Evolutionary conservation across 768 basidiomycete species (phyloP), one percentile per base, ranked within the genome.

Genomic region (Auricularia heimuer): DNA sequence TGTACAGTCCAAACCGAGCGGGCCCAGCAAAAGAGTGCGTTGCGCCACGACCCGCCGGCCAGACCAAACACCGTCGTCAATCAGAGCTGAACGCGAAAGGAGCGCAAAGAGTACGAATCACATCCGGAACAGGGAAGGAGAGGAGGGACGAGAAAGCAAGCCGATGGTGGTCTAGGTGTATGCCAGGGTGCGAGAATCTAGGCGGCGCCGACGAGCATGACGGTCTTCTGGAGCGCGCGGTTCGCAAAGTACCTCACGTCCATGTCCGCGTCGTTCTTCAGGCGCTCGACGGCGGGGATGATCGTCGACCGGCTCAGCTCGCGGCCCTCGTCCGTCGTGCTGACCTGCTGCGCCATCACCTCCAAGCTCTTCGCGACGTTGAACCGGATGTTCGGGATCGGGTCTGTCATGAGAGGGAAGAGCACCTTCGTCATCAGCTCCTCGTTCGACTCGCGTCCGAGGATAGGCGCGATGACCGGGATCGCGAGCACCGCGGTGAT

Each of bases 401-500:
- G 86, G 73, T 99, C 97, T 62, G 81, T 80, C 16, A 91, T 87
- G 56, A 99, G 85, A 65, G 86, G 82, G 65, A 96, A 77, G 62
- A 98, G 83, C 45, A 90, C 88, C 29, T 87, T 86, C 67, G 98
- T 85, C 70, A 98, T 89, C 63, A 91, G 89, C 61, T 88, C 82
- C 37, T 85, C 85, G 69, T 98, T 83, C 69, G 93, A 92, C 61
- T 93, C 86, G 67, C 92, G 75, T 68, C 83, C 90, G 70, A 99
- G 80, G 14, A 92, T 90, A 0, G 97, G 92, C 6, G 92, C 86
- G 71, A 99, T 96, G n/a, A 98, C 96, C 71, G 93, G 95, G 72
- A 99, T 95, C 37, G 96, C 96, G 75, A 98, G 94, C 54, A 98
- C 93, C 16, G 97, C 98, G 2, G 97, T 99, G 94, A 99, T 97